Conservation (phyloP, 805 yeast species). For the Priceomyces haplophilus region DNA sequence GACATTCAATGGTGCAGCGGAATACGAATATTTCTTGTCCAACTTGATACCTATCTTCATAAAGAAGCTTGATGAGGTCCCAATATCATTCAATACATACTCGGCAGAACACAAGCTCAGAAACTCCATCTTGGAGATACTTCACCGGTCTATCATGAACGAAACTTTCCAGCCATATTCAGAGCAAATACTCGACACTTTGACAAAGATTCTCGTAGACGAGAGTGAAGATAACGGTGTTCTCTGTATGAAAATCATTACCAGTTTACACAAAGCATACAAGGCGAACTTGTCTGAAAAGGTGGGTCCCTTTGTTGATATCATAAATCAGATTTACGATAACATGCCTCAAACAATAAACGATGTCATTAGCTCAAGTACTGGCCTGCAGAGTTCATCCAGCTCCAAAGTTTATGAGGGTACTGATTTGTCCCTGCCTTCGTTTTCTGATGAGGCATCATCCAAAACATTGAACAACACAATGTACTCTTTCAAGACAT, state of each 20-base stretch:
- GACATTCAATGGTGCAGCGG: slow-evolving; percentile 74
- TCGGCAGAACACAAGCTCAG: slow-evolving; percentile 78
- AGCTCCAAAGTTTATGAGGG: slow-evolving; percentile 2
- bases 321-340: slow-evolving; percentile 72
- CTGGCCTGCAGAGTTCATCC: slow-evolving; percentile 3
- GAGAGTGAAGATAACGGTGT: slow-evolving; percentile 98
- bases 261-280: slow-evolving; percentile 82
- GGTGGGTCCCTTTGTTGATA: slow-evolving; percentile 74
- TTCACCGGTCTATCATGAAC: slow-evolving; percentile 79
- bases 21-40: slow-evolving; percentile 72
- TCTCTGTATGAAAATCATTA: slow-evolving; percentile 80
- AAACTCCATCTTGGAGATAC: slow-evolving; percentile 68
- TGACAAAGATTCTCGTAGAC: slow-evolving; percentile 56
- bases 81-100: slow-evolving; percentile 63
- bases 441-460: slow-evolving; percentile 41
- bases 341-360: slow-evolving; percentile 75
- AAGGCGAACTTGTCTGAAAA: slow-evolving; percentile 63
- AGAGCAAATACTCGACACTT: slow-evolving; percentile 51
- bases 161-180: slow-evolving; percentile 77
- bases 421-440: slow-evolving; percentile 35
- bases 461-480: slow-evolving; percentile 59
- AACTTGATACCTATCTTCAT: slow-evolving; percentile 69
- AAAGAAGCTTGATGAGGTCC: slow-evolving; percentile 59
- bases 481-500: slow-evolving; percentile 79
- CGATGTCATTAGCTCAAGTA: slow-evolving; percentile 50